A percentile compares a stretch with the other conserved stretches of the same genome.
These are phyloP conservation scores for Boeremia lycopersici DNA, from an alignment of 2,329 filamentous ascomycete species.

Conservation along the genomic window DNA sequence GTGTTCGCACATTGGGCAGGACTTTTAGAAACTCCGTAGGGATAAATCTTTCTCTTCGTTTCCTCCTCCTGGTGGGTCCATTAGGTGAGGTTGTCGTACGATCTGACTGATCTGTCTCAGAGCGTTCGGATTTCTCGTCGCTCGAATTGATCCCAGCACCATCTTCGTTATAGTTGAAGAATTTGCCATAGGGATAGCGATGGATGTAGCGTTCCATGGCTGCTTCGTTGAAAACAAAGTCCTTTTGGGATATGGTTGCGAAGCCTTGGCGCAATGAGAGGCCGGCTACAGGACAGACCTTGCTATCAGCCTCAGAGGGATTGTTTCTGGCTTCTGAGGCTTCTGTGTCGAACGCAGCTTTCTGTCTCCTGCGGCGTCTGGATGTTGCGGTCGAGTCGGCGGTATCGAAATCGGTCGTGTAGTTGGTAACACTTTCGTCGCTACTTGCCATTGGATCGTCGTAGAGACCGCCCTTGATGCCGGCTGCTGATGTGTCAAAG, in stretches of 20 bases:
- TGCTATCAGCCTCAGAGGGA: slow-evolving; percentile 22
- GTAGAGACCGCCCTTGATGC: slow-evolving; percentile 33
- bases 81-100: slow-evolving; percentile 23
- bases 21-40: slow-evolving; percentile 41
- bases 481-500: slow-evolving; percentile 42
- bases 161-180: slow-evolving; percentile 44
- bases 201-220: slow-evolving; percentile 44
- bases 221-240: slow-evolving; percentile 40
- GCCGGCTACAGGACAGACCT: slow-evolving; percentile 33
- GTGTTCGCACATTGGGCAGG: slow-evolving; percentile 41
- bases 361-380: slow-evolving; percentile 24
- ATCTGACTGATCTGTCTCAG: slow-evolving; percentile 39
- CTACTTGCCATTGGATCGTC: slow-evolving; percentile 26
- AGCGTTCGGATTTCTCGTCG: slow-evolving; percentile 39
- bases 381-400: slow-evolving; percentile 30
- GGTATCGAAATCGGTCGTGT: slow-evolving; percentile 40
- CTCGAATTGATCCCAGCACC: slow-evolving; percentile 40
- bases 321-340: not conserved
- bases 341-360: slow-evolving; percentile 5
- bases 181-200: slow-evolving; percentile 42
- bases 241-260: slow-evolving; percentile 26
- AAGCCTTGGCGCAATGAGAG: slow-evolving; percentile 28
- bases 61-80: slow-evolving; percentile 21
- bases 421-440: slow-evolving; percentile 38
- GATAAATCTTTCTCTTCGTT: slow-evolving; percentile 38